These are phyloP conservation scores for Oemleria cerasiformis DNA, from an alignment of 306 rosid species.

Conservation along the genomic window DNA sequence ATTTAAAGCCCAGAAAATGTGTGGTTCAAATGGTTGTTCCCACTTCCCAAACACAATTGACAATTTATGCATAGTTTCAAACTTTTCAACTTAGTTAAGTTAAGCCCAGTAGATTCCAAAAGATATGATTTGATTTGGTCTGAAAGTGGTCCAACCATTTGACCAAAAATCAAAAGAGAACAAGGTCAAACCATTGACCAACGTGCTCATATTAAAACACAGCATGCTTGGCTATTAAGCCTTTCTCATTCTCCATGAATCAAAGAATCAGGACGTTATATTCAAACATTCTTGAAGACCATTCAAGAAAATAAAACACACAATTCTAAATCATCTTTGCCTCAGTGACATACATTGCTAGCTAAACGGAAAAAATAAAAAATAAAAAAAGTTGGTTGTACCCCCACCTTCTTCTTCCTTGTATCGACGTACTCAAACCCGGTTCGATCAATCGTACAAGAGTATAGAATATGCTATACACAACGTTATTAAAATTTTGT, in stretches of 20 bases:
- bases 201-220: not conserved
- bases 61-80: not conserved
- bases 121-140: not conserved
- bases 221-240: no score
- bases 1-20: not conserved
- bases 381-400: constrained; percentile 6
- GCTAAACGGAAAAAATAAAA: not conserved
- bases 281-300: constrained; percentile 13
- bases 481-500: no score
- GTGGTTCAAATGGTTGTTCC: not conserved
- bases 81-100: not conserved
- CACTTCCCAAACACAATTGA: not conserved
- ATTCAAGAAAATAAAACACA: not conserved
- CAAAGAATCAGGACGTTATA: not conserved
- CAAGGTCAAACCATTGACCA: not conserved
- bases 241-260: no score
- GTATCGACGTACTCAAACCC: no score
- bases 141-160: constrained; percentile 19
- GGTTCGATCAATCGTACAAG: no score
- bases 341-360: constrained; percentile 6
- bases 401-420: not conserved
- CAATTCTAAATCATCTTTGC: constrained; percentile 22
- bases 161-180: not conserved
- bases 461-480: no score
- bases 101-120: not conserved